A percentile compares a stretch with the other conserved stretches of the same genome.
phyloP scores from a whole-genome alignment of 257 asterid species.

The Misopates orontium region DNA sequence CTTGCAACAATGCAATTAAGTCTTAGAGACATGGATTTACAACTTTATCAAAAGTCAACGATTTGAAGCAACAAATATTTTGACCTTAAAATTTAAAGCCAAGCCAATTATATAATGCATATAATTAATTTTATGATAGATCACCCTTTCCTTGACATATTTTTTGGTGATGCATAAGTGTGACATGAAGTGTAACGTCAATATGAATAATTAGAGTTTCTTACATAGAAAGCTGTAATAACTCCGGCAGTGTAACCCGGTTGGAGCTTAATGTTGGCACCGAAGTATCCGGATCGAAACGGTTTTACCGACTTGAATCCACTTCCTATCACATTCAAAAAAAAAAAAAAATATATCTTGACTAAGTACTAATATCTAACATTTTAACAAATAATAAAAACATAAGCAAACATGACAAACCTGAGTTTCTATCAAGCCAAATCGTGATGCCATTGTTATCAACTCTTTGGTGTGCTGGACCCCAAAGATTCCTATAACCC shows the following conservation, averaged over 20 bases:
- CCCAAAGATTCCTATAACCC: conserved; percentile 76
- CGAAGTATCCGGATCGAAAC: conserved; percentile 89
- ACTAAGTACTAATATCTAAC: neutral
- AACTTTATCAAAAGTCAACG: too few species aligned
- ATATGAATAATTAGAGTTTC: conserved; percentile 16
- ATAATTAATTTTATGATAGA: too few species aligned
- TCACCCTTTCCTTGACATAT: too few species aligned
- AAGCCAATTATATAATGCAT: too few species aligned
- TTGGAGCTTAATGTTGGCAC: conserved; percentile 87
- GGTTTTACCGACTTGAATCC: conserved; percentile 97
- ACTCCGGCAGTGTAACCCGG: conserved; percentile 96
- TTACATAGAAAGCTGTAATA: conserved; percentile 90
- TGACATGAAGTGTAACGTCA: neutral
- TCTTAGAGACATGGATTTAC: too few species aligned
- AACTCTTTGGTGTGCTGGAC: conserved; percentile 57
- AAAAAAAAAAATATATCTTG: neutral
- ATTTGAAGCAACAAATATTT: too few species aligned
- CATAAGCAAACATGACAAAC: conserved; percentile 24
- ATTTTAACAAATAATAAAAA: neutral
- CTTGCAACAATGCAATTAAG: too few species aligned
- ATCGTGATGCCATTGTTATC: conserved; percentile 67
- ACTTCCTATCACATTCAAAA: conserved; percentile 51
- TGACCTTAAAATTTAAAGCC: too few species aligned
- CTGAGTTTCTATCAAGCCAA: conserved; percentile 87
- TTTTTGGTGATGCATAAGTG: conserved; percentile 7